phyloP scores from a whole-genome alignment of 371 early-diverging fungal species.

The Mucor piriformis region DNA sequence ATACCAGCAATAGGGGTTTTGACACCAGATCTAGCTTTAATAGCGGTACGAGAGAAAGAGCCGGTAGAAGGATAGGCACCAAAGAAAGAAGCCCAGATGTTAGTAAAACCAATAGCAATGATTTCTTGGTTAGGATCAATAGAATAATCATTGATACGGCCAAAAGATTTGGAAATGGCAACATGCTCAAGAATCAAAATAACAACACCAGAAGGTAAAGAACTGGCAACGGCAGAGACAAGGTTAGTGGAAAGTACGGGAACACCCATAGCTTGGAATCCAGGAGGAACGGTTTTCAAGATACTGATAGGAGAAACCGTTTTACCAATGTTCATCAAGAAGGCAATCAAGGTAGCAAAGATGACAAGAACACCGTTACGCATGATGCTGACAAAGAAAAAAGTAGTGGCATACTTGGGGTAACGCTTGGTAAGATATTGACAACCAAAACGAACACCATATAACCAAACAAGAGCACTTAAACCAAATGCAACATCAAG shows the following conservation, averaged over 20 bases:
- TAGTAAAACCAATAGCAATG: slow-evolving; percentile 83
- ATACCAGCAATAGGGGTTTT: slow-evolving; percentile 82
- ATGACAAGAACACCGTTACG: slow-evolving; percentile 53
- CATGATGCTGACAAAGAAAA: slow-evolving; percentile 57
- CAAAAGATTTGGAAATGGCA: slow-evolving; percentile 80
- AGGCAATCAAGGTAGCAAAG: slow-evolving; percentile 47
- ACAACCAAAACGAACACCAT: slow-evolving; percentile 47
- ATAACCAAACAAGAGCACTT: slow-evolving; percentile 47
- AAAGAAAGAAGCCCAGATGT: slow-evolving; percentile 81
- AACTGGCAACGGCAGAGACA: slow-evolving; percentile 47
- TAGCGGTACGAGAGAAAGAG: slow-evolving; percentile 63
- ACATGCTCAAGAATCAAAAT: slow-evolving; percentile 84
- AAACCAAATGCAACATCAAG: slow-evolving; percentile 58
- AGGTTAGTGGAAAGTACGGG: slow-evolving; percentile 47
- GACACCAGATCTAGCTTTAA: slow-evolving; percentile 81
- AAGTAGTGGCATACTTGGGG: slow-evolving; percentile 41
- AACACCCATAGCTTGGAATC: slow-evolving; percentile 61
- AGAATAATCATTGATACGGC: slow-evolving; percentile 66
- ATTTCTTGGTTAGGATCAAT: slow-evolving; percentile 82
- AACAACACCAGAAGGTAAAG: slow-evolving; percentile 67
- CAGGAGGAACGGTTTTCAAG: slow-evolving; percentile 70
- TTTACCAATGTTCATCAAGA: slow-evolving; percentile 46
- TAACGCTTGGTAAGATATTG: slow-evolving; percentile 37
- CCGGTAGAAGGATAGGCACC: slow-evolving; percentile 61
- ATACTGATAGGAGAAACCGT: slow-evolving; percentile 54